phyloP scores from a whole-genome alignment of 176 grass and related monocot species.

The Cenchrus purpureus region DNA sequence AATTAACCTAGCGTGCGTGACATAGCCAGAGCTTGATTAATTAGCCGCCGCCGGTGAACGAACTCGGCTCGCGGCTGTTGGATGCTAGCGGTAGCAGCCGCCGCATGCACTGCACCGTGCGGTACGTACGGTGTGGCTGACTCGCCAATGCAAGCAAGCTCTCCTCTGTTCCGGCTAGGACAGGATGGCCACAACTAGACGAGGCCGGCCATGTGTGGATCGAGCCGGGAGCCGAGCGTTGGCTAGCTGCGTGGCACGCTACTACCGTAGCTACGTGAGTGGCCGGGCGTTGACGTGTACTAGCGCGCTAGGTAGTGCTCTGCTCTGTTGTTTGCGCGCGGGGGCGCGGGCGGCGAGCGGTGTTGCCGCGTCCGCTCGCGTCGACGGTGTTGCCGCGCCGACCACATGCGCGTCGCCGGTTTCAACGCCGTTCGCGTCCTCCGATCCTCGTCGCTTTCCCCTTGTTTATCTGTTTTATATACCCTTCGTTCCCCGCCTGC shows the following conservation, averaged over 20 bases:
- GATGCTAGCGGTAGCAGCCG: not conserved
- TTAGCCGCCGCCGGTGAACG: not conserved
- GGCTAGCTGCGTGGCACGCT: too few species aligned
- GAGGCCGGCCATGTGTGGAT: too few species aligned
- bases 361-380: not conserved
- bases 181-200: too few species aligned
- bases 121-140: not conserved
- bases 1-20: not conserved
- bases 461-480: not conserved
- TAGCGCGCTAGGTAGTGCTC: not conserved
- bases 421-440: not conserved
- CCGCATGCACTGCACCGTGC: not conserved
- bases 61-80: not conserved
- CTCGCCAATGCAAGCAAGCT: not conserved
- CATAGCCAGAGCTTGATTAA: too few species aligned
- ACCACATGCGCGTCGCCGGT: constrained; percentile 13
- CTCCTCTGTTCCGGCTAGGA: not conserved
- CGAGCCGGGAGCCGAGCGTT: not conserved
- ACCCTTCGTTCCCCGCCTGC: not conserved
- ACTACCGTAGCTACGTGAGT: too few species aligned
- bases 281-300: not conserved
- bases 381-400: not conserved
- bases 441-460: constrained; percentile 1
- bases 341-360: not conserved
- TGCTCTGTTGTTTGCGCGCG: constrained; percentile 4